phyloP scores from a whole-genome alignment of 2,329 filamentous ascomycete species.

The Aspergillus pseudoglaucus region DNA sequence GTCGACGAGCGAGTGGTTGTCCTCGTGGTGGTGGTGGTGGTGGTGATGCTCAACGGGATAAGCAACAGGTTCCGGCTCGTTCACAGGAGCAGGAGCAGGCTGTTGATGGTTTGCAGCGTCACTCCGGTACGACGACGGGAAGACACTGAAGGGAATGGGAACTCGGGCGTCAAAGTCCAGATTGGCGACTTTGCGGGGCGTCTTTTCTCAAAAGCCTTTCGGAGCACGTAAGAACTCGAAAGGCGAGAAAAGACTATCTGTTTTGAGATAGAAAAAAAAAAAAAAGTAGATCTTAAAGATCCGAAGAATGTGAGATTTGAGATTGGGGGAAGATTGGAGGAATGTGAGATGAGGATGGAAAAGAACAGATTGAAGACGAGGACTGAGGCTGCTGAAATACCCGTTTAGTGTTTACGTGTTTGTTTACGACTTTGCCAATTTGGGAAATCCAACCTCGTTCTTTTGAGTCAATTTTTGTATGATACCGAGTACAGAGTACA shows the following conservation, averaged over 20 bases:
- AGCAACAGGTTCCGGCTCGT: background rate
- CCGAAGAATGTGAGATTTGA: slow-evolving; percentile 6
- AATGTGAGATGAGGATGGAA: slow-evolving; percentile 3
- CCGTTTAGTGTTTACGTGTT: slow-evolving; percentile 8
- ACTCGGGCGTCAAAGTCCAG: slow-evolving; percentile 99
- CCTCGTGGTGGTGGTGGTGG: slow-evolving; percentile 24
- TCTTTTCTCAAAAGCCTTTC: slow-evolving; percentile 62
- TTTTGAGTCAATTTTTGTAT: background rate
- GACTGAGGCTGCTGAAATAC: background rate
- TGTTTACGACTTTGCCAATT: slow-evolving; percentile 17
- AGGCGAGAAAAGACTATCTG: slow-evolving; percentile 43
- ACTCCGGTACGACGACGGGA: slow-evolving; percentile 94
- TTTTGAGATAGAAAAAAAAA: slow-evolving; percentile 20
- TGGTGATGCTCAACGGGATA: background rate
- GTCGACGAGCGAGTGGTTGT: slow-evolving; percentile 76
- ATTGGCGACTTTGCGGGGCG: slow-evolving; percentile 76
- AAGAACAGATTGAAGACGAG: slow-evolving; percentile 2
- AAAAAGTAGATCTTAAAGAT: slow-evolving; percentile 8
- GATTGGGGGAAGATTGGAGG: slow-evolving; percentile 11
- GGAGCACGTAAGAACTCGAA: slow-evolving; percentile 40
- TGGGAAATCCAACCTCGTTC: slow-evolving; percentile 5
- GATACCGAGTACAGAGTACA: too few species aligned
- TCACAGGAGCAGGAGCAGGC: background rate
- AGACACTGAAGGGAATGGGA: slow-evolving; percentile 99
- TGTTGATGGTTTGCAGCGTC: slow-evolving; percentile 41